Conservation (phyloP, 1,284 basidiomycete genomes). For the Apiotrichum gracile region DNA sequence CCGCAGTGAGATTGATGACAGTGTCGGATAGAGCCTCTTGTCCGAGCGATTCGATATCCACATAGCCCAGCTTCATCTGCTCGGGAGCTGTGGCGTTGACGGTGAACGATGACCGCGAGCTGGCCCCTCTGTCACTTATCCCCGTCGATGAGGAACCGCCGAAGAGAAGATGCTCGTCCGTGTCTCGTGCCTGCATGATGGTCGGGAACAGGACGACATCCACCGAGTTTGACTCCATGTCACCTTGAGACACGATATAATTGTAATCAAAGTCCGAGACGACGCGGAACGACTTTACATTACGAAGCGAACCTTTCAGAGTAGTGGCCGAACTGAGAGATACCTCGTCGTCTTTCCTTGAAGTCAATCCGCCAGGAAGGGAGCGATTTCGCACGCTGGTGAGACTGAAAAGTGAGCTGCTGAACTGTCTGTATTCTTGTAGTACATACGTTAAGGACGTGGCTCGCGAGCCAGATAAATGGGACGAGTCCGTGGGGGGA, state of each 20-base stretch:
- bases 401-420: neutral
- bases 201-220: constrained; percentile 2
- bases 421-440: neutral
- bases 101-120: neutral
- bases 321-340: no score
- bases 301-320: neutral
- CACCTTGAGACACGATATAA: neutral
- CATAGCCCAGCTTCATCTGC: constrained; percentile 7
- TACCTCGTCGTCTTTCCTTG: neutral
- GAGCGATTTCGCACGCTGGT: neutral
- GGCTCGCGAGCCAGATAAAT: neutral
- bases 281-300: constrained; percentile 7
- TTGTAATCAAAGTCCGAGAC: neutral
- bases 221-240: neutral
- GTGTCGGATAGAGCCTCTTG: neutral
- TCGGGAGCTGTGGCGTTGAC: neutral
- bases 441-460: neutral
- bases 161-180: neutral
- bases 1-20: neutral
- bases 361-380: no score
- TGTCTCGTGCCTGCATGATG: neutral
- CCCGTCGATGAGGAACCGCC: no score
- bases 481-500: neutral
- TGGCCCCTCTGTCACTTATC: no score
- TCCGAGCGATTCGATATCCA: neutral